Evolutionary conservation across 2,329 filamentous ascomycete species (phyloP).

Genomic region (Pseudocercospora fijiensis): DNA sequence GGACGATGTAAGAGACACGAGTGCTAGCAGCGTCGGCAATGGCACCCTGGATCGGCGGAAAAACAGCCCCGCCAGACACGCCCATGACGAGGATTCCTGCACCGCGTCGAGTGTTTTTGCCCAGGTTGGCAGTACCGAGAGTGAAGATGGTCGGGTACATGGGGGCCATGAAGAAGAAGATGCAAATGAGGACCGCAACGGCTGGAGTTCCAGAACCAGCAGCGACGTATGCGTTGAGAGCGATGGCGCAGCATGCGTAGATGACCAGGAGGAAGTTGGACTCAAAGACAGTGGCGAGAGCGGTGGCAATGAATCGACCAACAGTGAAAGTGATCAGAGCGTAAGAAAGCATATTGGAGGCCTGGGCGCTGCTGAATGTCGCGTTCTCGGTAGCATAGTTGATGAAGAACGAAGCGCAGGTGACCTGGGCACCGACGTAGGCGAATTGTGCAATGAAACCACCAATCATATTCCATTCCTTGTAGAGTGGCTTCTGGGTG

Average conservation of each 20-base stretch:
- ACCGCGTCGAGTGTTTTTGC: conserved; percentile 42
- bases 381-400: conserved; percentile 43
- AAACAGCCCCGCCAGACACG: conserved; percentile 38
- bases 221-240: conserved; percentile 38
- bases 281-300: conserved; percentile 38
- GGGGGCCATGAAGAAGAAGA: conserved; percentile 42
- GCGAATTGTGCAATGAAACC: conserved; percentile 37
- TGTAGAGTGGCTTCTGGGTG: conserved; percentile 39
- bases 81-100: conserved; percentile 46
- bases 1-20: conserved; percentile 47
- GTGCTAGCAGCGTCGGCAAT: conserved; percentile 44
- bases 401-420: conserved; percentile 41
- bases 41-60: conserved; percentile 41
- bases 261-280: conserved; percentile 41
- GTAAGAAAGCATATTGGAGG: conserved; percentile 42
- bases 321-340: conserved; percentile 43
- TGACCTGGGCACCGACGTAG: conserved; percentile 1
- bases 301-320: conserved; percentile 43
- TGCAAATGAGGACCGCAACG: conserved; percentile 39
- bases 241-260: conserved; percentile 38
- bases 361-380: conserved; percentile 32
- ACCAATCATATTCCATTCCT: conserved; percentile 45
- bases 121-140: conserved; percentile 43
- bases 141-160: conserved; percentile 45
- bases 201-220: conserved; percentile 35